A percentile compares a stretch with the other conserved stretches of the same genome.
phyloP scores from a whole-genome alignment of 2,329 filamentous ascomycete species.

The Zasmidium citrigriseum region DNA sequence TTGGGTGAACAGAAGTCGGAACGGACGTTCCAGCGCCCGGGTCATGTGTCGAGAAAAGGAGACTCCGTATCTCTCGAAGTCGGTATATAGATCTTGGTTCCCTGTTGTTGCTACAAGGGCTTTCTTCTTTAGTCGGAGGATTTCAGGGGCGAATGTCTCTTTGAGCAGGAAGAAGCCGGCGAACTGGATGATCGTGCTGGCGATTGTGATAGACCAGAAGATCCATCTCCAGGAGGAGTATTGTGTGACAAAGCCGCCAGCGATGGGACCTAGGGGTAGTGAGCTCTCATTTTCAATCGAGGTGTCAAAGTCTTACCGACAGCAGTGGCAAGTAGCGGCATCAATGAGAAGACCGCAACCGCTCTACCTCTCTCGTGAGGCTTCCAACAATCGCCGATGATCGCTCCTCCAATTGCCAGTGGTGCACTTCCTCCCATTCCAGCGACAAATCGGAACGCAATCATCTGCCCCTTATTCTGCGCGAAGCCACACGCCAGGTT shows the following conservation, averaged over 20 bases:
- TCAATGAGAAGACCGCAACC: constrained; percentile 33
- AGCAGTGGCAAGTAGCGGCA: constrained; percentile 39
- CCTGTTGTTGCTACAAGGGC: constrained; percentile 39
- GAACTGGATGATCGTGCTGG: constrained; percentile 39
- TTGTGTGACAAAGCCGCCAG: constrained; percentile 54
- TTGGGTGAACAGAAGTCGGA: constrained; percentile 55
- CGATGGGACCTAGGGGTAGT: constrained; percentile 46
- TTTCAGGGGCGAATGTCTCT: constrained; percentile 41
- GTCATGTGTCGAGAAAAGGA: background rate
- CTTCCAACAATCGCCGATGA: constrained; percentile 31
- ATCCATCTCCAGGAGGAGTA: constrained; percentile 55
- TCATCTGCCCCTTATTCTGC: constrained; percentile 25
- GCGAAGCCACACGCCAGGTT: constrained; percentile 34
- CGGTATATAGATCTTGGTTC: constrained; percentile 38
- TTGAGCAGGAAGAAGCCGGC: constrained; percentile 40
- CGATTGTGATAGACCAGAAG: constrained; percentile 44
- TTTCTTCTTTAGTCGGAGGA: background rate
- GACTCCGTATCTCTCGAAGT: background rate
- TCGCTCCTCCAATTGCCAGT: constrained; percentile 34
- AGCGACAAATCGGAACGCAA: constrained; percentile 33
- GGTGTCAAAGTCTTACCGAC: background rate
- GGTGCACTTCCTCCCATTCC: constrained; percentile 32
- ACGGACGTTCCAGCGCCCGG: constrained; percentile 33
- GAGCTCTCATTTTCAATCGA: background rate
- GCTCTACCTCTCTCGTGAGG: constrained; percentile 32